Conservation (phyloP, 2,329 filamentous ascomycete species). For the Fusarium sp. region DNA sequence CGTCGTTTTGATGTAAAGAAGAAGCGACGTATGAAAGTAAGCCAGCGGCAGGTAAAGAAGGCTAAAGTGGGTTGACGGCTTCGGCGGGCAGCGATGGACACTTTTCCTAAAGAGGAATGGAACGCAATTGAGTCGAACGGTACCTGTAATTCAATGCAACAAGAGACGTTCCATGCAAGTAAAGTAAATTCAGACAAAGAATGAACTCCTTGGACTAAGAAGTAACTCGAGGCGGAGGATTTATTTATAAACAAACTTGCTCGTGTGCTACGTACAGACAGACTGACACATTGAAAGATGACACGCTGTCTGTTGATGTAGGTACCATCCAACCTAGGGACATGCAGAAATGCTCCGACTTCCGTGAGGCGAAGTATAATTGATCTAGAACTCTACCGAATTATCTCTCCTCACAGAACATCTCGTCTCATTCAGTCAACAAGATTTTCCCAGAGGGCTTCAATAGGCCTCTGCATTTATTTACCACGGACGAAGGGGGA, state of each 20-base stretch:
- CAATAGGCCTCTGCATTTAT: too few relatives aligned
- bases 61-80: conserved; percentile 37
- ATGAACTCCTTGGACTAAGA: neutral
- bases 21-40: conserved; percentile 38
- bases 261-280: conserved; percentile 1
- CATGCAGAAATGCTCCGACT: conserved; percentile 7
- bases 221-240: neutral
- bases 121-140: conserved; percentile 12
- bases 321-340: neutral
- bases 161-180: neutral
- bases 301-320: conserved; percentile 39
- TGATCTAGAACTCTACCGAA: conserved; percentile 17
- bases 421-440: neutral
- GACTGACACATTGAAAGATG: conserved; percentile 28
- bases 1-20: conserved; percentile 22
- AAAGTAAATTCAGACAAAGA: neutral
- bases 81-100: conserved; percentile 35
- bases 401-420: neutral
- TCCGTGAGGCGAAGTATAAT: conserved; percentile 30
- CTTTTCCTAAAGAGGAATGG: conserved; percentile 17
- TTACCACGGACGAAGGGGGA: neutral
- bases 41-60: conserved; percentile 26
- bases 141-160: conserved; percentile 21
- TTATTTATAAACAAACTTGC: conserved; percentile 6
- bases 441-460: neutral